phyloP scores from a whole-genome alignment of 1,284 basidiomycete species.

The Bondarzewia mesenterica region DNA sequence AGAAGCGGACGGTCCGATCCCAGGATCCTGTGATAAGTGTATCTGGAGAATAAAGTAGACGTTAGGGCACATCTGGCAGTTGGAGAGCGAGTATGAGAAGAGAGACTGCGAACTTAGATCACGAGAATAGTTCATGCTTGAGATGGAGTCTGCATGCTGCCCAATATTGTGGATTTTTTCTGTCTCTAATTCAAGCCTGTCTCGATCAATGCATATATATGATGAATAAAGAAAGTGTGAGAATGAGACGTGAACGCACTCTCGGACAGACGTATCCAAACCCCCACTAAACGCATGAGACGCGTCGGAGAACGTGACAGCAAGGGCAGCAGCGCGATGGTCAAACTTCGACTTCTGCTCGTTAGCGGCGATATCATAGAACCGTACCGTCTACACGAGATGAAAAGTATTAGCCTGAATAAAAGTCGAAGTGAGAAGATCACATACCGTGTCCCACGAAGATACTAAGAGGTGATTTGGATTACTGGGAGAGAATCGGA shows the following conservation, averaged over 20 bases:
- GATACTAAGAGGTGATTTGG: constrained; percentile 72
- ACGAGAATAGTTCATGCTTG: constrained; percentile 49
- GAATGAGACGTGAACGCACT: constrained; percentile 35
- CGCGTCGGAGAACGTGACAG: constrained; percentile 58
- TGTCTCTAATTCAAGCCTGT: constrained; percentile 52
- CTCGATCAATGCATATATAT: no score
- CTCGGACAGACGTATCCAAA: constrained; percentile 63
- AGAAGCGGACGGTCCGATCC: constrained; percentile 84
- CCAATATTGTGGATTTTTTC: constrained; percentile 61
- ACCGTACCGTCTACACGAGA: constrained; percentile 52
- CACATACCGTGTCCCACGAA: constrained; percentile 83
- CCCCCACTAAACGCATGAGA: constrained; percentile 66
- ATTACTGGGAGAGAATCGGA: constrained; percentile 76
- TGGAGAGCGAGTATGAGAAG: not conserved
- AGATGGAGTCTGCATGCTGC: constrained; percentile 59
- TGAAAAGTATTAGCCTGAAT: constrained; percentile 5
- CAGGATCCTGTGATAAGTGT: constrained; percentile 80
- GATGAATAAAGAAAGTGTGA: no score
- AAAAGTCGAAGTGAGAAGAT: constrained; percentile 1
- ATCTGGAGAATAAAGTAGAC: constrained; percentile 33
- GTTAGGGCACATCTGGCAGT: not conserved
- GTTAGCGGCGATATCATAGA: constrained; percentile 60
- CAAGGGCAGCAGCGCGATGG: constrained; percentile 68
- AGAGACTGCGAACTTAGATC: constrained; percentile 37
- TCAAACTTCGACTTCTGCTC: constrained; percentile 70